Evolutionary conservation across 1,139 yeast species (phyloP), one percentile per base, ranked within the genome.

Genomic region (Pichia cactophila): DNA sequence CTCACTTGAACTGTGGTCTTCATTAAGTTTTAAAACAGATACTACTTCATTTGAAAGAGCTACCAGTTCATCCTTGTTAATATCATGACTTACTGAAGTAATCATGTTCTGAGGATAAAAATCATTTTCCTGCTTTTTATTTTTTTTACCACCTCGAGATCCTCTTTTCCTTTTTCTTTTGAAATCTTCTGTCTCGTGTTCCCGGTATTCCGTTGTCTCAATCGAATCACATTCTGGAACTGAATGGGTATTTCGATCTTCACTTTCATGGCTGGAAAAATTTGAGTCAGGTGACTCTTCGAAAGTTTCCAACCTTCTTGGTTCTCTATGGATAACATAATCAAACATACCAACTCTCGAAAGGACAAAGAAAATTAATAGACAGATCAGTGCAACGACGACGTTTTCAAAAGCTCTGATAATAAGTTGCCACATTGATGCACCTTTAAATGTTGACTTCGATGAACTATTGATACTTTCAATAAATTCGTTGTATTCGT

Each of bases 81-180:
- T 17, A 26, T 29, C 16, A 45, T 46, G 11, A 36, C 43, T 28
- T 14, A 43, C 33, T 11, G 38, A 44, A 9, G 38, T 40, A 6
- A 46, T 33, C 11, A 42, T 28, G 23, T 40, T 38, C 10, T 45
- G 20, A n/a, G 17, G 9, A 35, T 38, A 47, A 3, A 16, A 16
- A 12, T 50, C 51, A 33, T 16, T 26, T 4, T 42, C 48, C 58
- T 69, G 66, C 62, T 75, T 77, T 56, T 75, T 77, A 50, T 73
- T 72, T 57, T 77, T 79, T 56, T 79, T 81, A 0, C 96, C 96
- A 8, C 96, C 97, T 53, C 97, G 73, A 14, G 84, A 74, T 5
- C 97, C 97, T 60, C 97, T 76, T 62, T 86, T 89, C 26, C 97
- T 73, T 61, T 77, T 83, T 65, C 72, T 75, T 42, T 61, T 51